A percentile compares a stretch with the other conserved stretches of the same genome.
Evolutionary conservation across 1,139 yeast species (phyloP).

Genomic region (Pichia sp.): DNA sequence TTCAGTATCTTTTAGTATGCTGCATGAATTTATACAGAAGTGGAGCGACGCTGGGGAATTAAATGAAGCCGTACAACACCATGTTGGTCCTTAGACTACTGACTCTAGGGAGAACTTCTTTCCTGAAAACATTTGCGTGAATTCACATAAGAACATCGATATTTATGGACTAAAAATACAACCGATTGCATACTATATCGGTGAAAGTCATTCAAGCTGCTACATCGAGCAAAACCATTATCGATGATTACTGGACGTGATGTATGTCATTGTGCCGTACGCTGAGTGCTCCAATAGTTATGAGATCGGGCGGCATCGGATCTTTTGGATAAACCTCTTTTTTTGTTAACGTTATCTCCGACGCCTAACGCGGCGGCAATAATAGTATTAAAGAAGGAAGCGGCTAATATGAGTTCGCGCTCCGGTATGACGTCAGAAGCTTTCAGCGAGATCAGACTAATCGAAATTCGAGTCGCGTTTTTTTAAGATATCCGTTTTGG

Average conservation of each 20-base stretch:
- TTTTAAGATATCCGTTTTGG: background rate
- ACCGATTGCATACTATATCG: background rate
- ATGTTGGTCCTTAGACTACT: background rate
- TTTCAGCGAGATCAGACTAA: background rate
- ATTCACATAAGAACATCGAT: background rate
- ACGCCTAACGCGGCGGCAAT: background rate
- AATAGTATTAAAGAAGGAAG: background rate
- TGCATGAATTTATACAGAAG: background rate
- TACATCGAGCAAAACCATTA: background rate
- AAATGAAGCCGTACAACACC: background rate
- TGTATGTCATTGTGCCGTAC: background rate
- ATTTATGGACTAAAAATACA: background rate
- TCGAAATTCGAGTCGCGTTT: background rate
- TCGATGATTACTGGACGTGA: background rate
- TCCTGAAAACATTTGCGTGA: background rate
- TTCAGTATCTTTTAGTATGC: background rate
- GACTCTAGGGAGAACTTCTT: background rate
- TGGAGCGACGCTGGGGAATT: background rate
- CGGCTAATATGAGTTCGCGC: background rate
- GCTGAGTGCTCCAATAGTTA: background rate
- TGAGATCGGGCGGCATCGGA: background rate
- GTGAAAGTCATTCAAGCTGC: background rate
- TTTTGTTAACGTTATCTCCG: background rate
- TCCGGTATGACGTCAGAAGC: background rate
- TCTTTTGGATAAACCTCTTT: background rate